These are phyloP conservation scores for Ceratobasidium sp. DNA, from an alignment of 1,284 basidiomycete genomes.

Conservation along the genomic window DNA sequence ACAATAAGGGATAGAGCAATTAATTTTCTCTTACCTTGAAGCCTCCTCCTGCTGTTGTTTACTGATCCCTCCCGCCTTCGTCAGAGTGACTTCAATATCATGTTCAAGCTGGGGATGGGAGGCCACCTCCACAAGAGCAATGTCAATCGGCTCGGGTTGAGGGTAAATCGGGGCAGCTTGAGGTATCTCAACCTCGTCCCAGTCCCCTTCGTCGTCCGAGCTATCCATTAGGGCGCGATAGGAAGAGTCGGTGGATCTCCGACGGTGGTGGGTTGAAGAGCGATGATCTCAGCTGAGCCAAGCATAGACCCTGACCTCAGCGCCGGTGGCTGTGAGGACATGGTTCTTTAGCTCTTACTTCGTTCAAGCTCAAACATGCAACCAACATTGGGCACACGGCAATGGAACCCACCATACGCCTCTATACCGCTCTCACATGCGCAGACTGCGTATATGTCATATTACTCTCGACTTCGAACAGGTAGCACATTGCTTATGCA, in stretches of 20 bases:
- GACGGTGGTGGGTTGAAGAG: slow-evolving; percentile 36
- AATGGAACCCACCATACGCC: slow-evolving; percentile 18
- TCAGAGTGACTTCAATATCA: slow-evolving; percentile 42
- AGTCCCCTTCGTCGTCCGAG: slow-evolving; percentile 38
- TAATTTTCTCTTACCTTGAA: slow-evolving; percentile 2
- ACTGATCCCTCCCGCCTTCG: slow-evolving; percentile 26
- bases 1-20: background rate
- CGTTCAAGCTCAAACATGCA: slow-evolving; percentile 32
- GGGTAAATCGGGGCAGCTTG: background rate
- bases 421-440: slow-evolving; percentile 49
- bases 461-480: slow-evolving; percentile 91
- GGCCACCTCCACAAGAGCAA: slow-evolving; percentile 30
- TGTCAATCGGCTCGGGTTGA: slow-evolving; percentile 28
- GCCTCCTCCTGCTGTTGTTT: slow-evolving; percentile 34
- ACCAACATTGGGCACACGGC: slow-evolving; percentile 7
- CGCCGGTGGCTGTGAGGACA: slow-evolving; percentile 31
- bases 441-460: slow-evolving; percentile 87
- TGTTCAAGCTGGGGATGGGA: slow-evolving; percentile 30
- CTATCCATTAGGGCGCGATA: slow-evolving; percentile 17
- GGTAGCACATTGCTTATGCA: slow-evolving; percentile 92
- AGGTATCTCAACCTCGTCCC: slow-evolving; percentile 43
- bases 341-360: slow-evolving; percentile 1
- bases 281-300: slow-evolving; percentile 33
- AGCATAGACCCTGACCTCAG: slow-evolving; percentile 31
- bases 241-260: background rate